Evolutionary conservation across 345 rosid genomes (phyloP), one percentile per base, ranked within the genome.

Genomic region (Gossypium thurberi): DNA sequence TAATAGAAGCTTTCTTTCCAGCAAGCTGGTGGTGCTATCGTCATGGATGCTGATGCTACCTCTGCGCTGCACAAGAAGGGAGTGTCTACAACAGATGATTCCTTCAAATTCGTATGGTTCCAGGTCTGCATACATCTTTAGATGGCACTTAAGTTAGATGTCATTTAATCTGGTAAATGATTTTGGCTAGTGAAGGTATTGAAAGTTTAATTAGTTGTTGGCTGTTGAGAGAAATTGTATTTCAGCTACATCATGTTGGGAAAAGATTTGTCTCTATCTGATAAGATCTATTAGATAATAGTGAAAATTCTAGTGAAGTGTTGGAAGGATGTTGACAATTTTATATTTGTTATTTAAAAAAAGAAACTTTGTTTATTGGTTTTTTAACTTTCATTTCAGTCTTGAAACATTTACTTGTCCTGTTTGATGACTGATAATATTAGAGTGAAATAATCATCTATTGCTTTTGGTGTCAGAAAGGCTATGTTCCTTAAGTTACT

Each of bases 11-110:
- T 10, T 75, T 69, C n/a, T 11, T 81, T 26, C 69, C 90, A 92
- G 98, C 95, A 90, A 92, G 85, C 83, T 84, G 97, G 98, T 81
- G 98, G 89, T 61, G 82, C 91, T 72, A 86, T 95, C 75, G 84
- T 81, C 74, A 88, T 95, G 98, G 92, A 89, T 88, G 99, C 94
- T 75, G 94, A 94, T 82, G 96, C 98, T 72, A 94, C 98, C 23
- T 87, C 95, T 73, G 76, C 89, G 51, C 80, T 94, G 82, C 95
- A 88, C 80, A 87, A 80, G 88, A 84, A 81, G 78, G 98, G 91
- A 48, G 85, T 92, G 60, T 68, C 80, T 74, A 78, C 86, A 18
- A 92, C 98, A 40, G 86, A 92, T 69, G 99, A 95, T 79, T 88
- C 94, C 85, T 87, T 62, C 74, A 95, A 92, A 78, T 92, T 82